A percentile compares a stretch with the other conserved stretches of the same genome.
These are phyloP conservation scores for Phyllosticta ampelicida DNA, from an alignment of 2,329 filamentous ascomycete genomes.

Conservation along the genomic window DNA sequence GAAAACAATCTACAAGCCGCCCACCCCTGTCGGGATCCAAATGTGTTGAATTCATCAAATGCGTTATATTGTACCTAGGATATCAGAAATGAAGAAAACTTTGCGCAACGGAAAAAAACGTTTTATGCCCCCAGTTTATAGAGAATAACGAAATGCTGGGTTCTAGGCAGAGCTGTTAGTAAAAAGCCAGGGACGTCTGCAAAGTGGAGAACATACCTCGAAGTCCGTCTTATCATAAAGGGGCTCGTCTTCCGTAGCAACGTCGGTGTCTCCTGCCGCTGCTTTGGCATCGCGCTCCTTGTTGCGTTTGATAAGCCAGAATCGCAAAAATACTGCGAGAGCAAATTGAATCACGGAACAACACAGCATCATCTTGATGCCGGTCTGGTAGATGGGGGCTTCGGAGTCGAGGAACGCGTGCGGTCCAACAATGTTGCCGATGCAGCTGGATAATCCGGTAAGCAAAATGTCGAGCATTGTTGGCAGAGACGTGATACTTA, in stretches of 20 bases:
- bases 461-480: too few relatives aligned
- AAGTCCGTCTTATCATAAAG: slow-evolving; percentile 8
- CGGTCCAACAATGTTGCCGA: slow-evolving; percentile 39
- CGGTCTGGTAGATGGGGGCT: slow-evolving; percentile 40
- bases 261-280: background rate
- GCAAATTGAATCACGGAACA: slow-evolving; percentile 35
- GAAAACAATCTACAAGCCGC: background rate
- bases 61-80: background rate
- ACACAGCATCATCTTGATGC: slow-evolving; percentile 41
- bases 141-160: slow-evolving; percentile 6
- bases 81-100: background rate
- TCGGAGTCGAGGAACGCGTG: slow-evolving; percentile 37
- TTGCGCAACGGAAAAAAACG: background rate
- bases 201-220: background rate
- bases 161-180: background rate
- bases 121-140: background rate
- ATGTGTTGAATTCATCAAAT: background rate
- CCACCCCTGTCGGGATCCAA: background rate
- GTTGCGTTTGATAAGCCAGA: slow-evolving; percentile 29
- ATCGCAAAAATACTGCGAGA: slow-evolving; percentile 25
- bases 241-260: background rate
- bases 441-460: slow-evolving; percentile 15
- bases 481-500: background rate
- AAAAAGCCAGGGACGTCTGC: background rate
- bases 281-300: slow-evolving; percentile 25